Evolutionary conservation across 2,329 filamentous ascomycete species (phyloP).

Genomic region (Cadophora sp.): DNA sequence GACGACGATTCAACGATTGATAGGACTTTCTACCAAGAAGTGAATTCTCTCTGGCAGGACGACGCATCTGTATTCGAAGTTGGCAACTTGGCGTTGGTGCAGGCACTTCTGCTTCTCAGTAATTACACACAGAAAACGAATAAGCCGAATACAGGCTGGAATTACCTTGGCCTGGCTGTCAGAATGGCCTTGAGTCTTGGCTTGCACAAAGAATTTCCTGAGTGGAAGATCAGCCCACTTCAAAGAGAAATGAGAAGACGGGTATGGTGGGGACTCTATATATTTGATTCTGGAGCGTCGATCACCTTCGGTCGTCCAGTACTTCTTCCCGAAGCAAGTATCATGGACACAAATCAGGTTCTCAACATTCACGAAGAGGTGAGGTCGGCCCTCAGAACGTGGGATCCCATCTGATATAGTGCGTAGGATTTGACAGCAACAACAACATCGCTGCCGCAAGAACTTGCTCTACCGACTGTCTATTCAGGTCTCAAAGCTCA

Average conservation of each 20-base stretch:
- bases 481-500: constrained; percentile 52
- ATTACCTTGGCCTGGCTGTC: constrained; percentile 57
- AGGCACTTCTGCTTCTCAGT: constrained; percentile 51
- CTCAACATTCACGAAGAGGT: constrained; percentile 34
- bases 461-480: constrained; percentile 48
- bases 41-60: constrained; percentile 6
- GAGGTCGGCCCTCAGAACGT: not conserved
- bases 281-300: constrained; percentile 54
- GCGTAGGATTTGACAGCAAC: constrained; percentile 45
- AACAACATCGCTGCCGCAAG: constrained; percentile 47
- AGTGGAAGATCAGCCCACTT: constrained; percentile 41
- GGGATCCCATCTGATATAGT: not conserved
- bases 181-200: constrained; percentile 58
- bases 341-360: constrained; percentile 29
- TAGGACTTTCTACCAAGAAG: constrained; percentile 25
- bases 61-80: constrained; percentile 44
- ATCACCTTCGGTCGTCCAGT: constrained; percentile 53
- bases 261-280: constrained; percentile 52
- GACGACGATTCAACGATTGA: constrained; percentile 28
- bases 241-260: constrained; percentile 47
- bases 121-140: constrained; percentile 59
- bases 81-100: constrained; percentile 53
- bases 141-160: constrained; percentile 58
- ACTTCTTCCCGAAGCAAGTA: constrained; percentile 27
- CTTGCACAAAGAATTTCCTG: constrained; percentile 53